phyloP scores from a whole-genome alignment of 116 monocot genomes.

The Phalaenopsis hybrid region DNA sequence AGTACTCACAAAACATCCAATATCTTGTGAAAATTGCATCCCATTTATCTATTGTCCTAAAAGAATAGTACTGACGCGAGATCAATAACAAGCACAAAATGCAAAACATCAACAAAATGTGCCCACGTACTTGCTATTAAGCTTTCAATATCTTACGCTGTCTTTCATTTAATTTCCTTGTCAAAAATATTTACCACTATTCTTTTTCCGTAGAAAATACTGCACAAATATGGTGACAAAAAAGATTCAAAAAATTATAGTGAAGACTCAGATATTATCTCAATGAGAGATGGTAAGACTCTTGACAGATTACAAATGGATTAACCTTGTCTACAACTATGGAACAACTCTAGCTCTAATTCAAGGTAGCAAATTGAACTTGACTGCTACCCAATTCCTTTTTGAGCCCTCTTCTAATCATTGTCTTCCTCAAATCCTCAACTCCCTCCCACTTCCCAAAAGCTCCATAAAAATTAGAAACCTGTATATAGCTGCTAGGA shows the following conservation, averaged over 20 bases:
- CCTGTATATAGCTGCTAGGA: slow-evolving; percentile 28
- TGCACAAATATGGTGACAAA: not conserved
- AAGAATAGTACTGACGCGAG: no score
- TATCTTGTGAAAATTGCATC: no score
- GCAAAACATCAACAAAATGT: no score
- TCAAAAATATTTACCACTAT: not conserved
- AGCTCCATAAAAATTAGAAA: slow-evolving; percentile 52
- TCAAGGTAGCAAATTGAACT: slow-evolving; percentile 10
- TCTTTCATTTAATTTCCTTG: not conserved
- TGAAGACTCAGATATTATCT: not conserved
- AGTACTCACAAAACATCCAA: no score
- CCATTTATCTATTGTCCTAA: no score
- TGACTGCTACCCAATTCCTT: slow-evolving; percentile 32
- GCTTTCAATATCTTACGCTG: no score
- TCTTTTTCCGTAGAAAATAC: not conserved
- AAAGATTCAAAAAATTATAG: not conserved
- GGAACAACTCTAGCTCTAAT: not conserved
- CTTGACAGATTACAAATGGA: not conserved
- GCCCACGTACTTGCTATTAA: no score
- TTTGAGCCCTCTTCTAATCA: slow-evolving; percentile 28
- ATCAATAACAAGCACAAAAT: no score
- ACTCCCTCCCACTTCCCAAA: slow-evolving; percentile 31
- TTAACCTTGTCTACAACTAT: not conserved
- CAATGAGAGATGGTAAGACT: not conserved
- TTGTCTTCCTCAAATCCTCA: slow-evolving; percentile 22